Evolutionary conservation across 2,329 filamentous ascomycete species (phyloP).

Genomic region (Lasiodiplodia gonubiensis): DNA sequence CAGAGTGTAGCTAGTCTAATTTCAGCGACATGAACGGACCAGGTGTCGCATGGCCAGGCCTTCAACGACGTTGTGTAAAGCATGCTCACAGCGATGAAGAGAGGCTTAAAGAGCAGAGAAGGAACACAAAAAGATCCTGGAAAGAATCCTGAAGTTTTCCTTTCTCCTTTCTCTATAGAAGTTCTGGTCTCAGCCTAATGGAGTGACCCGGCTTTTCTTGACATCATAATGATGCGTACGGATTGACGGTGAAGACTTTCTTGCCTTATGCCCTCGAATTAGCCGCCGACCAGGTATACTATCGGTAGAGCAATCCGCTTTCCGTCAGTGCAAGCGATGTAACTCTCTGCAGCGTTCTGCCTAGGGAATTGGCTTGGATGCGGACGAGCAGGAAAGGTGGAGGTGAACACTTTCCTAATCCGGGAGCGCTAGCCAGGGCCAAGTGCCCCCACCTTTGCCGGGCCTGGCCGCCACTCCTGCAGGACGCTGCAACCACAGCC

Average conservation of each 20-base stretch:
- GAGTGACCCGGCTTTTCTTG: too few species aligned
- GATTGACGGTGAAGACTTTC: too few species aligned
- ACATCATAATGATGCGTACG: too few species aligned
- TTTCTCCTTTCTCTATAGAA: too few species aligned
- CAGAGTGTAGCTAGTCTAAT: neutral
- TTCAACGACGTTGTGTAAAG: neutral
- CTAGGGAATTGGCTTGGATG: too few species aligned
- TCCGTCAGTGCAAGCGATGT: too few species aligned
- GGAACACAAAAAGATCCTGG: too few species aligned
- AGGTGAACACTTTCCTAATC: constrained; percentile 10
- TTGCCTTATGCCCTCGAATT: too few species aligned
- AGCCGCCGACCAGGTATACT: too few species aligned
- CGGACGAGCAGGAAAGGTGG: neutral
- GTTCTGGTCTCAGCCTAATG: too few species aligned
- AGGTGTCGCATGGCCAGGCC: neutral
- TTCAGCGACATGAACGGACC: neutral
- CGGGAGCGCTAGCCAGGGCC: neutral
- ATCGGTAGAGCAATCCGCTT: too few species aligned
- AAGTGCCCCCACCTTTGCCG: constrained; percentile 7
- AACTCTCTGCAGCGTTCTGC: neutral
- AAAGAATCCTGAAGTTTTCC: too few species aligned
- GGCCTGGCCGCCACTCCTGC: constrained; percentile 14
- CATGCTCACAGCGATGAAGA: neutral
- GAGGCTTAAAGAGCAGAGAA: neutral
- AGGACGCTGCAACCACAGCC: neutral